Evolutionary conservation across 192 early-diverging fungal species (phyloP).

Genomic region (Entophlyctis luteolus): DNA sequence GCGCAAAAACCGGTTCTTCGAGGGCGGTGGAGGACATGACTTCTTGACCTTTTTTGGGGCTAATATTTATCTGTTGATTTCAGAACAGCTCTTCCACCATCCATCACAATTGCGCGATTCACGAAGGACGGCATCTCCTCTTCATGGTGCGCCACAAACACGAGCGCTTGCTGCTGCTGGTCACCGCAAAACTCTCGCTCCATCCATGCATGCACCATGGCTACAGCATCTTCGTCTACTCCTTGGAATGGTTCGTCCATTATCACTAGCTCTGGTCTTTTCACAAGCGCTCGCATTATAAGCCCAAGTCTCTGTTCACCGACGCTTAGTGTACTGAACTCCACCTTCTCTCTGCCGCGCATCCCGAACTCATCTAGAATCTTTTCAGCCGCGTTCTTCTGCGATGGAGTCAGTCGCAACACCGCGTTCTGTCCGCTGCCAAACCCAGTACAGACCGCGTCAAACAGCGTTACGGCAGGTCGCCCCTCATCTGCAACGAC

Average conservation of each 20-base stretch:
- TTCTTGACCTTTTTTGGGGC: neutral
- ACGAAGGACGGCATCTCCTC: slow-evolving; percentile 49
- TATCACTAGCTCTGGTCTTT: slow-evolving; percentile 40
- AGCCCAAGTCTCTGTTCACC: slow-evolving; percentile 55
- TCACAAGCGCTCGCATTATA: slow-evolving; percentile 49
- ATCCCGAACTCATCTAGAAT: slow-evolving; percentile 22
- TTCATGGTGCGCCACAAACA: slow-evolving; percentile 56
- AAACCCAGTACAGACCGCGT: slow-evolving; percentile 42
- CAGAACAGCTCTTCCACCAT: too few relatives aligned
- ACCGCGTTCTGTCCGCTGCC: slow-evolving; percentile 34
- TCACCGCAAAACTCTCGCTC: slow-evolving; percentile 36
- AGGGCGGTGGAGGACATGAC: neutral
- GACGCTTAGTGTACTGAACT: slow-evolving; percentile 34
- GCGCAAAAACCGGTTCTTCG: slow-evolving; percentile 6
- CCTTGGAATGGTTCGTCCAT: slow-evolving; percentile 64
- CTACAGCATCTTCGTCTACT: slow-evolving; percentile 44
- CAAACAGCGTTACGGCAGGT: slow-evolving; percentile 28
- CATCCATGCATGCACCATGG: slow-evolving; percentile 39
- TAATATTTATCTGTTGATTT: neutral
- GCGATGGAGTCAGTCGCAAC: neutral
- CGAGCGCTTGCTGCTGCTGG: slow-evolving; percentile 37
- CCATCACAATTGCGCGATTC: slow-evolving; percentile 11
- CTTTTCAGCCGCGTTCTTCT: neutral
- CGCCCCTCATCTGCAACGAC: slow-evolving; percentile 12
- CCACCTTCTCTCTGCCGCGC: neutral